Evolutionary conservation across 805 yeast species (phyloP).

Genomic region (Kluyveromyces wickerhamii): DNA sequence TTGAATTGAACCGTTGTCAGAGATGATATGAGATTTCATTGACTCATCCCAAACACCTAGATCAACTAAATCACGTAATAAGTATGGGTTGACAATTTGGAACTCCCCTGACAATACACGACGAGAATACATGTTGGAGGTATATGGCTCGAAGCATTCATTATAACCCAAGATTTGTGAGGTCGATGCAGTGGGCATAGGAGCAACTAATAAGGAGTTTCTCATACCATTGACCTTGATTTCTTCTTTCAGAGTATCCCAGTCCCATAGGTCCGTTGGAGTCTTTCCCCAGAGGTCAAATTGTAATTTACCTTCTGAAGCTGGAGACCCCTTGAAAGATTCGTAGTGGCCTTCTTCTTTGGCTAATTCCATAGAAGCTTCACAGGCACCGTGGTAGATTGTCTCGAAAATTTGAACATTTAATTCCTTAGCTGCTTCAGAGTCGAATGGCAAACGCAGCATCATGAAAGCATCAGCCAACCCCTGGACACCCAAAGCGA

Average conservation of each 20-base stretch:
- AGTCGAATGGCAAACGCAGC: conserved; percentile 80
- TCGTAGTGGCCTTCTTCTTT: conserved; percentile 58
- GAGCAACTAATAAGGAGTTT: conserved; percentile 83
- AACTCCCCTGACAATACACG: conserved; percentile 90
- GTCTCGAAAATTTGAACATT: conserved; percentile 90
- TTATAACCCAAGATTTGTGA: conserved; percentile 90
- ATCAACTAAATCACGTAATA: conserved; percentile 72
- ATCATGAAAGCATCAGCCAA: conserved; percentile 81
- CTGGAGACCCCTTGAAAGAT: conserved; percentile 78
- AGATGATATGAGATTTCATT: conserved; percentile 68
- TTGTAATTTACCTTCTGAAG: conserved; percentile 77
- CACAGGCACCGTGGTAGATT: conserved; percentile 88
- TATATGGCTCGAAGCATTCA: conserved; percentile 94
- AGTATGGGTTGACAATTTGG: conserved; percentile 84
- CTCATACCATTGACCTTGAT: conserved; percentile 63
- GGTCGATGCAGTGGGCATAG: conserved; percentile 98
- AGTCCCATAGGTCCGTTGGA: conserved; percentile 79
- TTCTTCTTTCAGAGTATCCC: conserved; percentile 62
- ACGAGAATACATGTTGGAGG: conserved; percentile 86
- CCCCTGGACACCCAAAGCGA: conserved; percentile 98
- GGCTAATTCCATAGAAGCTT: conserved; percentile 81
- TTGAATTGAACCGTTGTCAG: conserved; percentile 82
- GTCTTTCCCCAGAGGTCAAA: conserved; percentile 79
- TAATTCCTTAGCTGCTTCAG: conserved; percentile 63
- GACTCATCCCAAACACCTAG: conserved; percentile 77